Evolutionary conservation across 305 asterid species (phyloP).

Genomic region (Fraxinus sp.): DNA sequence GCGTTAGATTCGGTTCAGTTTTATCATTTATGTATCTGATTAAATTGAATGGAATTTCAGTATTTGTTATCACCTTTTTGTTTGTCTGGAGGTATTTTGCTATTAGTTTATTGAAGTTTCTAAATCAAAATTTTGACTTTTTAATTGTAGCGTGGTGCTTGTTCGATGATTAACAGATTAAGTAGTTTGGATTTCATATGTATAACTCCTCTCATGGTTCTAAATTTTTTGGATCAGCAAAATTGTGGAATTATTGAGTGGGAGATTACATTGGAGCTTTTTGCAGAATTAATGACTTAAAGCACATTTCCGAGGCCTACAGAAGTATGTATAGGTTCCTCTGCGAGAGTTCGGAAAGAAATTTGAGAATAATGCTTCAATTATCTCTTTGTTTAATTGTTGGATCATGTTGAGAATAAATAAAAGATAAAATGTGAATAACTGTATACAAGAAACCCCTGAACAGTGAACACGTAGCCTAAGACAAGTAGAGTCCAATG

Average conservation of each 20-base stretch:
- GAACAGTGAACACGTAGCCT: not conserved
- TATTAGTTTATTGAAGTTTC: not conserved
- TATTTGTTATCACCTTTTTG: not conserved
- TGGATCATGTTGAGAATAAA: not conserved
- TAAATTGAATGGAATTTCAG: slow-evolving; percentile 1
- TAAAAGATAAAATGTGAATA: not conserved
- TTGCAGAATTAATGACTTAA: not conserved
- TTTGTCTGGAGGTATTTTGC: not conserved
- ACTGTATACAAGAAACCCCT: not conserved
- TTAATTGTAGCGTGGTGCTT: not conserved
- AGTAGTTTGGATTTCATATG: not conserved
- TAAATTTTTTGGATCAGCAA: not conserved
- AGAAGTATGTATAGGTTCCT: not conserved
- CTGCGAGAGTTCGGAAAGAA: not conserved
- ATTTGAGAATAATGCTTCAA: not conserved
- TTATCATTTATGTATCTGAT: not conserved
- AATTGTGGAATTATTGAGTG: not conserved
- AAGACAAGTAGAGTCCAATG: not conserved
- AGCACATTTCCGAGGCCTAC: not conserved
- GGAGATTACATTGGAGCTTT: not conserved
- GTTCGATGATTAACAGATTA: not conserved
- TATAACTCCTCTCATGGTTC: not conserved
- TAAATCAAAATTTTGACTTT: not conserved
- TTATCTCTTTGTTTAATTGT: not conserved
- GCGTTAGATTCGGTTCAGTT: not conserved